phyloP scores from a whole-genome alignment of 495 filamentous ascomycete species.

The Penicillium cataractarum region DNA sequence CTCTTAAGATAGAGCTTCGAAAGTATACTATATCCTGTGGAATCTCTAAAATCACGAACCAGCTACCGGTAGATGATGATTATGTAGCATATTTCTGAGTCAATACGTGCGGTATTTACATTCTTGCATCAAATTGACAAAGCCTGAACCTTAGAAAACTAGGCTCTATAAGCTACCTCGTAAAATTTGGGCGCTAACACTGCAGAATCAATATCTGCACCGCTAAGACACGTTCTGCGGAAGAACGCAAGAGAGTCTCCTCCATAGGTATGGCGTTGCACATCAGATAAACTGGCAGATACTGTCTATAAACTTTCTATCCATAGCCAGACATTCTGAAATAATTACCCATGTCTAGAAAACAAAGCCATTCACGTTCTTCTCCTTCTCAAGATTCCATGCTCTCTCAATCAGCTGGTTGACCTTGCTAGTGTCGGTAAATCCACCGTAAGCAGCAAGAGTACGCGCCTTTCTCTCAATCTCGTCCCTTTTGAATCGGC shows the following conservation, averaged over 20 bases:
- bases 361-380: conserved; percentile 28
- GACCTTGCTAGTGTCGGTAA: conserved; percentile 25
- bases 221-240: background rate
- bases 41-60: no score
- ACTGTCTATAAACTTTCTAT: background rate
- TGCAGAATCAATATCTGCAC: background rate
- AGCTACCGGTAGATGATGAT: no score
- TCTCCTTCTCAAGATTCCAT: conserved; percentile 35
- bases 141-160: background rate
- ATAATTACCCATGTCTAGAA: conserved; percentile 13
- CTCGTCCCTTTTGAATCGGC: conserved; percentile 24
- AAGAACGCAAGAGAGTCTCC: no score
- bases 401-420: conserved; percentile 29
- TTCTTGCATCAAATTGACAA: background rate
- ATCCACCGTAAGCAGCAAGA: conserved; percentile 33
- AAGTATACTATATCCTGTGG: no score
- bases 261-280: background rate
- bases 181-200: background rate
- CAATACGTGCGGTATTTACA: background rate
- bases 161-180: background rate
- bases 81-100: background rate
- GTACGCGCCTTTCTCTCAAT: conserved; percentile 31
- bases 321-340: background rate
- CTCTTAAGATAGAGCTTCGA: no score
- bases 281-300: background rate